Conservation (phyloP, 192 early-diverging fungal genomes). For the Phycomyces blakesleeanus region DNA sequence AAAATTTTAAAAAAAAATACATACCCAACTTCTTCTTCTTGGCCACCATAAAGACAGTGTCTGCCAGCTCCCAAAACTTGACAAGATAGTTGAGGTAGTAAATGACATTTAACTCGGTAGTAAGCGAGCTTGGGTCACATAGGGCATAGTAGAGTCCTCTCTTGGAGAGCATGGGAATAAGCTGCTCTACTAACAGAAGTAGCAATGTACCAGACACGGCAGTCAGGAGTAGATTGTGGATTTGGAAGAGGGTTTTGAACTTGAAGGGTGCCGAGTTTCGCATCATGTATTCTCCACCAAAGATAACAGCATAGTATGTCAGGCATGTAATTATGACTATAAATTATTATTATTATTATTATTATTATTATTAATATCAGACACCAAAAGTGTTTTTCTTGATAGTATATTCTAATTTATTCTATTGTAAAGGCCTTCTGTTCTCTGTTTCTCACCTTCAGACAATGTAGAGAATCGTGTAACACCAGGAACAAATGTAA, state of each 20-base stretch:
- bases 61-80: slow-evolving; percentile 84
- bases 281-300: slow-evolving; percentile 71
- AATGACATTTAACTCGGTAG: slow-evolving; percentile 66
- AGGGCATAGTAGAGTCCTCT: slow-evolving; percentile 71
- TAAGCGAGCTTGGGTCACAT: slow-evolving; percentile 62
- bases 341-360: not conserved
- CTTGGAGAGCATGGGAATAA: slow-evolving; percentile 59
- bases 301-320: slow-evolving; percentile 67
- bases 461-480: slow-evolving; percentile 44
- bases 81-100: slow-evolving; percentile 90
- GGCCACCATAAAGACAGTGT: slow-evolving; percentile 81
- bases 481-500: slow-evolving; percentile 43
- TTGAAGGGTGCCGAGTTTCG: slow-evolving; percentile 59
- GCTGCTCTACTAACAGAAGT: slow-evolving; percentile 65
- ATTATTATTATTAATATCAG: not conserved
- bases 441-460: slow-evolving; percentile 17
- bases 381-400: not conserved
- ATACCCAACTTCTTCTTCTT: slow-evolving; percentile 72
- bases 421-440: too few relatives aligned
- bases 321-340: slow-evolving; percentile 40
- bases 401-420: too few relatives aligned
- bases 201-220: slow-evolving; percentile 63
- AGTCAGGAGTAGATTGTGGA: slow-evolving; percentile 79
- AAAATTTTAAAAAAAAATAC: not conserved
- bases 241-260: slow-evolving; percentile 63